phyloP scores from a whole-genome alignment of 495 filamentous ascomycete genomes.

The Darksidea phi region DNA sequence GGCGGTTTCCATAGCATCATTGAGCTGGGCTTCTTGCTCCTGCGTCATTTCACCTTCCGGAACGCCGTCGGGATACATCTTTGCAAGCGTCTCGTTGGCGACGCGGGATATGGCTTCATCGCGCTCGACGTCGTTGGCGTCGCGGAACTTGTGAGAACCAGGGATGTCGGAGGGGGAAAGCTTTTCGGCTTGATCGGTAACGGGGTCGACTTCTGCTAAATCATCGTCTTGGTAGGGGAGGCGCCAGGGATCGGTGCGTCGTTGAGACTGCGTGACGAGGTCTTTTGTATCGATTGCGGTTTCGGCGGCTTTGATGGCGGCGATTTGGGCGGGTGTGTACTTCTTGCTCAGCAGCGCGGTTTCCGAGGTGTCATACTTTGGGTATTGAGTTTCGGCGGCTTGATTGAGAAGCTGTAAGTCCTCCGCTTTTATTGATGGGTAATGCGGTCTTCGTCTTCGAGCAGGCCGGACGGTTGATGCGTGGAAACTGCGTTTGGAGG shows the following conservation, averaged over 20 bases:
- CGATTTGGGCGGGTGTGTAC: slow-evolving; percentile 79
- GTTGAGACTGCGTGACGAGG: slow-evolving; percentile 65
- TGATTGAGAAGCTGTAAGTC: slow-evolving; percentile 35
- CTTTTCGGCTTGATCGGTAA: slow-evolving; percentile 42
- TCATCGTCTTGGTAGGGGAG: slow-evolving; percentile 85
- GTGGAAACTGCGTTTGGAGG: slow-evolving; percentile 53
- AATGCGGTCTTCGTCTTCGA: slow-evolving; percentile 40
- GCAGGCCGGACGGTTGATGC: slow-evolving; percentile 43
- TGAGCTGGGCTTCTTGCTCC: slow-evolving; percentile 11
- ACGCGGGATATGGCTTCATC: slow-evolving; percentile 27
- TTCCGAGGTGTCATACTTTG: slow-evolving; percentile 68
- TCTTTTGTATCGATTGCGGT: slow-evolving; percentile 74
- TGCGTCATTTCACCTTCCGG: slow-evolving; percentile 16
- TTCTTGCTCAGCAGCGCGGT: slow-evolving; percentile 58
- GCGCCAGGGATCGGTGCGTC: slow-evolving; percentile 67
- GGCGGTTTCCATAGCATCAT: slow-evolving; percentile 24
- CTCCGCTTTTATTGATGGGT: slow-evolving; percentile 42
- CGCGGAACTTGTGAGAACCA: slow-evolving; percentile 14
- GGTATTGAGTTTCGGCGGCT: slow-evolving; percentile 51
- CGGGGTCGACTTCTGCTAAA: slow-evolving; percentile 70
- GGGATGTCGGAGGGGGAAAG: slow-evolving; percentile 6
- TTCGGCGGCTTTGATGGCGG: slow-evolving; percentile 85
- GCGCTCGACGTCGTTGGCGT: slow-evolving; percentile 24
- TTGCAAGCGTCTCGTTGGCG: slow-evolving; percentile 52
- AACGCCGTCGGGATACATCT: slow-evolving; percentile 47